These are phyloP conservation scores for Phytophthora sp. DNA, from an alignment of 352 stramenopile species.

Conservation along the genomic window DNA sequence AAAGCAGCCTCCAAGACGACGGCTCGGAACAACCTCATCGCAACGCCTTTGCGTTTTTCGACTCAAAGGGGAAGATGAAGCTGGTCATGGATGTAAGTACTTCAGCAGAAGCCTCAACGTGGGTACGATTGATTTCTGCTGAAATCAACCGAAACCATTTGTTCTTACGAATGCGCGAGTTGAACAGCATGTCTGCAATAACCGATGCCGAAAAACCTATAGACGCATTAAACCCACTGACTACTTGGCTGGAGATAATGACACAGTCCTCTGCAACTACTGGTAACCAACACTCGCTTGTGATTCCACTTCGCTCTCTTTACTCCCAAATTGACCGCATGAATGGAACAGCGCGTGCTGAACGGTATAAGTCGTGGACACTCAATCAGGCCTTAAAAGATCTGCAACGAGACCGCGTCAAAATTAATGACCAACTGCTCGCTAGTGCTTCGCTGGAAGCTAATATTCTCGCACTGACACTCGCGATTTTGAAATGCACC, in stretches of 20 bases:
- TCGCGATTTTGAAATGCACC: constrained; percentile 25
- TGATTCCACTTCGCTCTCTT: constrained; percentile 57
- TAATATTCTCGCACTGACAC: constrained; percentile 28
- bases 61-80: constrained; percentile 44
- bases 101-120: constrained; percentile 41
- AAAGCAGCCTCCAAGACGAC: constrained; percentile 35
- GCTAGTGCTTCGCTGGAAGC: constrained; percentile 37
- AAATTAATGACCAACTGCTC: constrained; percentile 55
- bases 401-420: constrained; percentile 58
- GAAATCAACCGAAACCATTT: constrained; percentile 47
- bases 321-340: constrained; percentile 55
- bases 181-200: constrained; percentile 8
- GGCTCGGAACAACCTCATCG: constrained; percentile 22
- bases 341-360: constrained; percentile 36
- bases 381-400: constrained; percentile 75
- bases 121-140: constrained; percentile 47
- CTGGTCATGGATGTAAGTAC: constrained; percentile 63
- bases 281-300: constrained; percentile 19
- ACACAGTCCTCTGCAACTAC: background rate
- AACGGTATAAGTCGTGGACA: constrained; percentile 55
- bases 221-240: background rate
- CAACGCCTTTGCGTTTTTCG: constrained; percentile 75
- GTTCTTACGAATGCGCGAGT: constrained; percentile 28
- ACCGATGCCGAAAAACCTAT: background rate
- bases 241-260: constrained; percentile 23